phyloP scores from a whole-genome alignment of 331 rosid species.

The Spiraea crenata region DNA sequence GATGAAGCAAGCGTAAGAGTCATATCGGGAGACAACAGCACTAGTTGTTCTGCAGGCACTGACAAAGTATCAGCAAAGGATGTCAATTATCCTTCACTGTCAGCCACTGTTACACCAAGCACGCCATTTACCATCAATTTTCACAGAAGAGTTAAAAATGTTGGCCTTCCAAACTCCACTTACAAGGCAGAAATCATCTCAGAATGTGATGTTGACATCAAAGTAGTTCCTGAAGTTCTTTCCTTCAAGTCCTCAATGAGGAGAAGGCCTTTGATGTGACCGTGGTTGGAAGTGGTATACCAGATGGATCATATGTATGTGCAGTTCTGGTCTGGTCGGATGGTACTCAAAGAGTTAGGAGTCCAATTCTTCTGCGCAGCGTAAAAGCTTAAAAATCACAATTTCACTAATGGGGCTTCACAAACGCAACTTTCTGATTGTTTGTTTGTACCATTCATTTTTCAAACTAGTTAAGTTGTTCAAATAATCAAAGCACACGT shows the following conservation, averaged over 20 bases:
- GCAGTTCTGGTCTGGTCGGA: constrained; percentile 2
- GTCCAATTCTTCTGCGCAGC: constrained; percentile 4
- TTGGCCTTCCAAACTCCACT: constrained; percentile 30
- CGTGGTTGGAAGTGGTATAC: neutral
- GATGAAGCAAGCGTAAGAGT: neutral
- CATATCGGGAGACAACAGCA: constrained; percentile 4
- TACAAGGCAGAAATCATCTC: constrained; percentile 18
- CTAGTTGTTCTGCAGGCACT: constrained; percentile 13
- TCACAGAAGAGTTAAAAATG: constrained; percentile 31
- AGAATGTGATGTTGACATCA: neutral
- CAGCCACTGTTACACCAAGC: neutral
- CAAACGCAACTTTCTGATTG: too few relatives aligned
- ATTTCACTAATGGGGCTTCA: too few relatives aligned
- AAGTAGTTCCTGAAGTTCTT: constrained; percentile 2
- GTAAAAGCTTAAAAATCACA: neutral
- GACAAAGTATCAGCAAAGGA: neutral
- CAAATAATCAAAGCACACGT: too few relatives aligned
- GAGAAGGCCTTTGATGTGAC: constrained; percentile 8
- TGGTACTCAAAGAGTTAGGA: neutral
- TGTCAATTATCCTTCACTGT: constrained; percentile 29
- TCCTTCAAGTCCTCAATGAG: constrained; percentile 3
- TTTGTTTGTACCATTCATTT: too few relatives aligned
- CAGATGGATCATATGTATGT: neutral
- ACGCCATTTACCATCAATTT: constrained; percentile 1
- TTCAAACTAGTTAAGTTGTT: too few relatives aligned